phyloP scores from a whole-genome alignment of 148 eudicot species.

The Salicornia ramosissima region DNA sequence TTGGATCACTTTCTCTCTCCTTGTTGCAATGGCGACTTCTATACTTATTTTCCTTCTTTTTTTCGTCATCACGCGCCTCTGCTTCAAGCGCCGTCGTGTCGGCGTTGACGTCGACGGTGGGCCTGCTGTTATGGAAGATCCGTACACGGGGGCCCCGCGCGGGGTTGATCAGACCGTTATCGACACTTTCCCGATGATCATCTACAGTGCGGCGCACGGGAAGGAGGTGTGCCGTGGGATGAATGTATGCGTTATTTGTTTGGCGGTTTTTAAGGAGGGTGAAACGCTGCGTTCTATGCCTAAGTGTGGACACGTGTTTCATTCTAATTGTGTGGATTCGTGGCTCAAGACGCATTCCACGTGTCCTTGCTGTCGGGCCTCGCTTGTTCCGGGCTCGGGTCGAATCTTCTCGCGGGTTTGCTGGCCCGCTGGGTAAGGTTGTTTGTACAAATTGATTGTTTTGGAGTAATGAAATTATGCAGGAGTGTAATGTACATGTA shows the following conservation, averaged over 20 bases:
- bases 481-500: too few species aligned
- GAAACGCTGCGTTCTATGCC: constrained; percentile 39
- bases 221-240: constrained; percentile 26
- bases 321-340: constrained; percentile 27
- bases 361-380: constrained; percentile 35
- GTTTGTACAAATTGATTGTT: not conserved
- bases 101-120: not conserved
- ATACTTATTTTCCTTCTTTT: not conserved
- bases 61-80: constrained; percentile 20
- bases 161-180: constrained; percentile 29
- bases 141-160: constrained; percentile 16
- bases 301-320: constrained; percentile 32
- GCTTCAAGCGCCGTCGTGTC: constrained; percentile 17
- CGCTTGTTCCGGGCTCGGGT: constrained; percentile 6
- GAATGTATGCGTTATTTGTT: constrained; percentile 31
- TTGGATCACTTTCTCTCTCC: constrained; percentile 23
- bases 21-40: constrained; percentile 9
- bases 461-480: too few species aligned
- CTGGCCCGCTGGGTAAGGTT: constrained; percentile 22
- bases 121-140: not conserved
- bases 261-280: constrained; percentile 30
- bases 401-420: constrained; percentile 9
- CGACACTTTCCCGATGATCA: constrained; percentile 21
- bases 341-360: constrained; percentile 35
- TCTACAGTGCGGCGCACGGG: constrained; percentile 20